Conservation (phyloP, 345 rosid species). For the Sisymbrium altissimum region DNA sequence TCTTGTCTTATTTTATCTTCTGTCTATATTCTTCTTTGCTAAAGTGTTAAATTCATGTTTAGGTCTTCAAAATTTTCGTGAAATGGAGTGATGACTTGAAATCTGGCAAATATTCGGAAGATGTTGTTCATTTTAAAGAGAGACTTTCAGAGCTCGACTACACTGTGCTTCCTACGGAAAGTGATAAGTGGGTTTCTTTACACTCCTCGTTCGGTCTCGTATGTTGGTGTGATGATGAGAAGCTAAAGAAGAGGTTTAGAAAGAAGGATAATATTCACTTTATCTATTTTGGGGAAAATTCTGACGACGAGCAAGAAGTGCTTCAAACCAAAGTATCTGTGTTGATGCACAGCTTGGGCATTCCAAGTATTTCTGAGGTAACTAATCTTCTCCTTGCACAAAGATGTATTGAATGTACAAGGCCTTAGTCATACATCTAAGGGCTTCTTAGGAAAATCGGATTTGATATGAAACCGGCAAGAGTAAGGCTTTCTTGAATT, state of each 20-base stretch:
- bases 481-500: slow-evolving; percentile 13
- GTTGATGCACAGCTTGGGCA: slow-evolving; percentile 67
- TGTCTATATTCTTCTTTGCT: slow-evolving; percentile 13
- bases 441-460: background rate
- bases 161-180: slow-evolving; percentile 66
- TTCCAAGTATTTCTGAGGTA: slow-evolving; percentile 85
- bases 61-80: slow-evolving; percentile 80
- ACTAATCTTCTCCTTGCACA: slow-evolving; percentile 13
- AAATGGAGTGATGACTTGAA: slow-evolving; percentile 74
- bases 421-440: background rate
- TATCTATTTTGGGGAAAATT: slow-evolving; percentile 57
- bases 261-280: slow-evolving; percentile 53
- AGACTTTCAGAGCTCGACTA: slow-evolving; percentile 55
- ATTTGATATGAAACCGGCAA: background rate
- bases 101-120: slow-evolving; percentile 56
- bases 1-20: background rate
- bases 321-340: slow-evolving; percentile 47
- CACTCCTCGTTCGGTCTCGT: slow-evolving; percentile 77
- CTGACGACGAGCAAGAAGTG: slow-evolving; percentile 47
- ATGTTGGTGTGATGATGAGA: slow-evolving; percentile 81
- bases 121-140: slow-evolving; percentile 54
- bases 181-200: slow-evolving; percentile 80
- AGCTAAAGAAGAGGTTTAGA: slow-evolving; percentile 60
- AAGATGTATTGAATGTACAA: slow-evolving; percentile 7
- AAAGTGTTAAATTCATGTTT: slow-evolving; percentile 25